These are phyloP conservation scores for Xylaria scruposa DNA, from an alignment of 495 filamentous ascomycete genomes.

Conservation along the genomic window DNA sequence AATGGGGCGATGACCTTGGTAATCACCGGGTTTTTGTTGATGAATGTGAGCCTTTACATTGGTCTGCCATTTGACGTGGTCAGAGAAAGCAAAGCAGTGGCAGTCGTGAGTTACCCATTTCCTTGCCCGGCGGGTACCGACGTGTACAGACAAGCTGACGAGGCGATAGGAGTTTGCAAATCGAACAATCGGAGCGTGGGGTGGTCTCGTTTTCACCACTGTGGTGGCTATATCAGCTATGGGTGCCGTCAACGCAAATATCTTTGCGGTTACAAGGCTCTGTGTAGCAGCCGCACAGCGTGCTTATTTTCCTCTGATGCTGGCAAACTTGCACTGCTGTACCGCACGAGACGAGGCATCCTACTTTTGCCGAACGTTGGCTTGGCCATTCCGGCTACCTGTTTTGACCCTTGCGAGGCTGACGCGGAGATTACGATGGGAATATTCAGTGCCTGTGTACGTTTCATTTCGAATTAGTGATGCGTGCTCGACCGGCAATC, in stretches of 20 bases:
- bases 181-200: constrained; percentile 29
- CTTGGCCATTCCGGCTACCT: constrained; percentile 21
- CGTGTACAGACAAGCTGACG: constrained; percentile 18
- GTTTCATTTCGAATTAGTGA: constrained; percentile 14
- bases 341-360: constrained; percentile 33
- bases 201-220: constrained; percentile 30
- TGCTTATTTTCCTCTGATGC: constrained; percentile 34
- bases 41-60: constrained; percentile 38
- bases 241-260: constrained; percentile 33
- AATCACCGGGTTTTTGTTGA: constrained; percentile 41
- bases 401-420: constrained; percentile 24
- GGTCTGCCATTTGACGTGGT: constrained; percentile 35
- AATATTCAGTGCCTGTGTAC: constrained; percentile 30
- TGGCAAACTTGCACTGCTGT: constrained; percentile 34
- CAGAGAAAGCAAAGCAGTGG: constrained; percentile 37
- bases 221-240: constrained; percentile 34
- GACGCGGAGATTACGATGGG: constrained; percentile 32
- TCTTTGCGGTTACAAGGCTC: constrained; percentile 40
- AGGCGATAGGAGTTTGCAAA: constrained; percentile 31
- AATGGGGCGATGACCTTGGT: constrained; percentile 41
- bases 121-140: constrained; percentile 10
- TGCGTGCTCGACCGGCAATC: background rate
- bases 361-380: constrained; percentile 23
- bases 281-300: constrained; percentile 33
- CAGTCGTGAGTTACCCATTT: constrained; percentile 34